Evolutionary conservation across 768 basidiomycete species (phyloP).

Genomic region (Aureoboletus auriporus): DNA sequence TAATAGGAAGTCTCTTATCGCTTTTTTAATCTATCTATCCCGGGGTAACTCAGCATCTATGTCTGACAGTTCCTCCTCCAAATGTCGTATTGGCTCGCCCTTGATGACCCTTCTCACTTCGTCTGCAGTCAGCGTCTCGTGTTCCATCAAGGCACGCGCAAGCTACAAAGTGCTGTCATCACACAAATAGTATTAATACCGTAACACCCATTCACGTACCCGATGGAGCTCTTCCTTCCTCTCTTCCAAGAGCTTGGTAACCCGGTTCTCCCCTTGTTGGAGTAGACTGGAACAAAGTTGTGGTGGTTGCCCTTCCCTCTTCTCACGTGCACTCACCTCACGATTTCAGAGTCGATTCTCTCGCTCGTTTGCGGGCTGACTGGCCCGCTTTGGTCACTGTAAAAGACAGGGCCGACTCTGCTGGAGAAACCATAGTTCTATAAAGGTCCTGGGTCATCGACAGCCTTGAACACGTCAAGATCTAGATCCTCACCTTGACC

Average conservation of each 20-base stretch:
- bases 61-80: slow-evolving; percentile 47
- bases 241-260: slow-evolving; percentile 55
- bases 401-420: slow-evolving; percentile 80
- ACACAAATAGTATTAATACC: neutral
- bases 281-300: slow-evolving; percentile 45
- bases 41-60: too few species aligned
- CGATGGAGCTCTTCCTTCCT: slow-evolving; percentile 74
- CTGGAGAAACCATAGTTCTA: slow-evolving; percentile 77
- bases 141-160: slow-evolving; percentile 87
- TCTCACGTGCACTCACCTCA: slow-evolving; percentile 48
- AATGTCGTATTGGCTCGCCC: slow-evolving; percentile 73
- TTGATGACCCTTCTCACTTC: slow-evolving; percentile 85
- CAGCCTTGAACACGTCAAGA: neutral
- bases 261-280: slow-evolving; percentile 65
- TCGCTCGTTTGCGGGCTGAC: slow-evolving; percentile 75
- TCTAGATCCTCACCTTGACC: slow-evolving; percentile 67
- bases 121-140: slow-evolving; percentile 85
- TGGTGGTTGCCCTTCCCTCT: neutral
- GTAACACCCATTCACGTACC: slow-evolving; percentile 36
- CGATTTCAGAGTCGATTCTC: slow-evolving; percentile 85
- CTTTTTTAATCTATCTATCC: too few species aligned
- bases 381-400: slow-evolving; percentile 64
- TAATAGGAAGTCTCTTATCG: too few species aligned
- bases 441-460: neutral
- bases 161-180: slow-evolving; percentile 44